phyloP scores from a whole-genome alignment of 768 basidiomycete species.

The Dacryopinax primogenitus region DNA sequence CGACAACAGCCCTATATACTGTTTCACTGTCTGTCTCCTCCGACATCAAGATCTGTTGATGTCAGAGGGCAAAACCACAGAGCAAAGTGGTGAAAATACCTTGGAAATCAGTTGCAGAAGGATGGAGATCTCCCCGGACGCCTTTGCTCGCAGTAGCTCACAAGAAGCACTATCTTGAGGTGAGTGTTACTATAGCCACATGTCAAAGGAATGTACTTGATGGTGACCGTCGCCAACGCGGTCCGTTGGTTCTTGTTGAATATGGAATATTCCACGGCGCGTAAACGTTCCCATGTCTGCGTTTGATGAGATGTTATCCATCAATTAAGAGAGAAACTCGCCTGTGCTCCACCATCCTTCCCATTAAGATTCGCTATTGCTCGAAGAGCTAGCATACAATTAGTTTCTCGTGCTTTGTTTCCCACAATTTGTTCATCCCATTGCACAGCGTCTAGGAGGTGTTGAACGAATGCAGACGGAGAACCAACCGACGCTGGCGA shows the following conservation, averaged over 20 bases:
- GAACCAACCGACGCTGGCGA: conserved; percentile 41
- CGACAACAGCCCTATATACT: conserved; percentile 26
- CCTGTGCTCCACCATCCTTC: conserved; percentile 29
- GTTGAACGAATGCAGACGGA: conserved; percentile 40
- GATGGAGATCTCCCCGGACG: neutral
- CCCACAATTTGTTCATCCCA: conserved; percentile 46
- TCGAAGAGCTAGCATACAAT: conserved; percentile 65
- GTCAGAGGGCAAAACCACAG: too few relatives aligned
- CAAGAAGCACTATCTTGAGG: neutral
- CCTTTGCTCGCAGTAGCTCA: neutral
- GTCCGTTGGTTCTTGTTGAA: conserved; percentile 61
- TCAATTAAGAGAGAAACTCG: conserved; percentile 33
- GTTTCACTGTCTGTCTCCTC: conserved; percentile 24
- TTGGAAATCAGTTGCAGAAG: neutral
- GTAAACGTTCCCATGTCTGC: conserved; percentile 47
- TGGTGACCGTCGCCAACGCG: conserved; percentile 64
- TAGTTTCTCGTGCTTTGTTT: conserved; percentile 67
- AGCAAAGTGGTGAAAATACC: neutral
- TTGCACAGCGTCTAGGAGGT: conserved; percentile 54
- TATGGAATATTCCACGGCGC: conserved; percentile 38
- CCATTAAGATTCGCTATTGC: conserved; percentile 69
- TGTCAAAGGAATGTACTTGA: conserved; percentile 57
- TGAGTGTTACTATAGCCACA: neutral
- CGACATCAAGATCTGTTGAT: conserved; percentile 12
- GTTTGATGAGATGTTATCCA: conserved; percentile 14